Conservation (phyloP, 2,329 filamentous ascomycete species). For the Talaromyces albobiverticillius region DNA sequence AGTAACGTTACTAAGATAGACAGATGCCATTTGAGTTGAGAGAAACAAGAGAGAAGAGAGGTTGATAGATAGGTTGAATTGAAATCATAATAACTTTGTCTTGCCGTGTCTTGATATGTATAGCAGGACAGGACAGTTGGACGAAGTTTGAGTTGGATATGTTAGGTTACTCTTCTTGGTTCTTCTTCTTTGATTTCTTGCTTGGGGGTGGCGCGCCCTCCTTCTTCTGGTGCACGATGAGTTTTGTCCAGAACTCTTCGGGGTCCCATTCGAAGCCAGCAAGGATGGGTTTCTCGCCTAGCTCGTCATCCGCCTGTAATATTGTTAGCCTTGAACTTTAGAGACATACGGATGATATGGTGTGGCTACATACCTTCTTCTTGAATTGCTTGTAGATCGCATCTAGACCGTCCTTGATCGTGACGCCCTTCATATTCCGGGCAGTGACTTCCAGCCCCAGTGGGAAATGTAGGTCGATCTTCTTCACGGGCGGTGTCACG, state of each 20-base stretch:
- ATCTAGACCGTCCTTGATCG: conserved; percentile 93
- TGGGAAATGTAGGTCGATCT: conserved; percentile 90
- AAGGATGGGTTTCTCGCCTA: conserved; percentile 75
- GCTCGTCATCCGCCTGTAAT: conserved; percentile 78
- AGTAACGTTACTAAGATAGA: too few relatives aligned
- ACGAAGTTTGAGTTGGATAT: background rate
- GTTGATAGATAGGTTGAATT: too few relatives aligned
- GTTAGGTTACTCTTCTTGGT: conserved; percentile 24
- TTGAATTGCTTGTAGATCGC: conserved; percentile 96
- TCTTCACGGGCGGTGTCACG: conserved; percentile 80
- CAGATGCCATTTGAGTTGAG: too few relatives aligned
- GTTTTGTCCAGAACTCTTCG: conserved; percentile 82
- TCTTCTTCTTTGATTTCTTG: conserved; percentile 65
- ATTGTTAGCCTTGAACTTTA: background rate
- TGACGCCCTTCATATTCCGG: conserved; percentile 89
- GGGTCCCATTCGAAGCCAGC: conserved; percentile 96
- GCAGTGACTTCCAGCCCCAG: conserved; percentile 83
- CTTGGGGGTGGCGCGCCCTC: conserved; percentile 53
- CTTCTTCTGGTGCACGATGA: conserved; percentile 82
- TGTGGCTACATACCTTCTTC: conserved; percentile 78
- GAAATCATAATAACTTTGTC: too few relatives aligned
- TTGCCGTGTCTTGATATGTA: too few relatives aligned
- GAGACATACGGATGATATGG: background rate
- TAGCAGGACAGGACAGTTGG: too few relatives aligned
- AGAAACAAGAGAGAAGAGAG: too few relatives aligned